Conservation (phyloP, 805 yeast species). For the Spathaspora gorwiae region DNA sequence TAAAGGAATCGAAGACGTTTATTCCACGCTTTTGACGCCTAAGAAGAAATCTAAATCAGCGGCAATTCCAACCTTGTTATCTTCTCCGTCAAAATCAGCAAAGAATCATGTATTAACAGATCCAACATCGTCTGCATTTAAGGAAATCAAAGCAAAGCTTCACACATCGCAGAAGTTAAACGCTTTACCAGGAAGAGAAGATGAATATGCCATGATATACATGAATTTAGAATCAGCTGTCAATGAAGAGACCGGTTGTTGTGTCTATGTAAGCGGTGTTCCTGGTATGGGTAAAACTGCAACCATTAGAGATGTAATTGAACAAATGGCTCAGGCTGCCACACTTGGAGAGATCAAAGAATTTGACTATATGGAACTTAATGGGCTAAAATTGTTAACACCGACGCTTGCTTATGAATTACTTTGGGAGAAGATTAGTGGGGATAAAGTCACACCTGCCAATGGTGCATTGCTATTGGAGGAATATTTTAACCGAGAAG, state of each 20-base stretch:
- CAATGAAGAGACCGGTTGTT: constrained; percentile 66
- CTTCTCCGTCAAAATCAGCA: constrained; percentile 7
- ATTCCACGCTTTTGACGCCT: constrained; percentile 3
- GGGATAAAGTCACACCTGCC: constrained; percentile 50
- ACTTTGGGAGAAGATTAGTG: constrained; percentile 73
- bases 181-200: constrained; percentile 80
- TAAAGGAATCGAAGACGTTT: constrained; percentile 2
- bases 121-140: constrained; percentile 26
- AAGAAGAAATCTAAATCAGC: constrained; percentile 4
- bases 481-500: constrained; percentile 49
- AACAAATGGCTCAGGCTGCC: constrained; percentile 48
- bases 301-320: constrained; percentile 80
- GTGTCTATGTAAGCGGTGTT: constrained; percentile 89
- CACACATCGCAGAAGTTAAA: constrained; percentile 43
- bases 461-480: constrained; percentile 69
- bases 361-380: constrained; percentile 80
- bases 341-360: constrained; percentile 23
- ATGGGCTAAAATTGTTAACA: constrained; percentile 78
- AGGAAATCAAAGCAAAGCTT: constrained; percentile 37
- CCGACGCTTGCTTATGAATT: constrained; percentile 80
- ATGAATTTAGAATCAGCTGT: constrained; percentile 68
- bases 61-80: constrained; percentile 10
- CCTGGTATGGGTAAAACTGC: constrained; percentile 99
- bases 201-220: constrained; percentile 70
- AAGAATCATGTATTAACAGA: constrained; percentile 10